Base-by-base conservation (phyloP, 176 grass and related monocot species). In the Thalia dealbata region DNA sequence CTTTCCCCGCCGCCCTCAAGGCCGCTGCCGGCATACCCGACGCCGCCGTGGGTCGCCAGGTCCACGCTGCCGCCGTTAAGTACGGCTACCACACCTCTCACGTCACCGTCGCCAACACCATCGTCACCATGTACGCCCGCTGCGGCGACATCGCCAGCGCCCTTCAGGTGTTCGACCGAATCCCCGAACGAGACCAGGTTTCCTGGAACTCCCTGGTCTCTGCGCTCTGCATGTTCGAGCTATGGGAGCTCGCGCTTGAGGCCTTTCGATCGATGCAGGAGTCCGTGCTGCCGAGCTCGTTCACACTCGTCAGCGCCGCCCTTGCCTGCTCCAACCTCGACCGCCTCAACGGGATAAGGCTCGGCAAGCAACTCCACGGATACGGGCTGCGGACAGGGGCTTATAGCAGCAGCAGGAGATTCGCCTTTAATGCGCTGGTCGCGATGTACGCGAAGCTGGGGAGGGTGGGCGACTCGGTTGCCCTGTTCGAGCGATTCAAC, bases 361-460 rank as follows among this genome's bases (percentile, higher is more conserved):
- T 96, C 59, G 93, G 84, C 29, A 88, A 84, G 38, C 79, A 89
- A 77, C 73, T 80, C 4, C 93, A 96, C 75, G 87, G 75, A 0
- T 96, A 86, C 56, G 93, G 78, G 0, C 82, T 96, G 67, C 88
- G 86, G 50, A 80, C 77, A 8, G 82, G 85, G 0, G 60, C 92
- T 55, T 82, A 87, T 16, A 27, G 61, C 30, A 70, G 54, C 10
- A 73, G 72, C 25, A 84, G 90, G 54, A 75, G 82, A 2, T 92
- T 92, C 78, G 75, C 82, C 25, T 86, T 80, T 71, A 96, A 96
- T 80, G 84, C 89, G 29, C 68, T 96, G 19, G 82, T 96, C 24
- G 86, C 89, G 70, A 96, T 90, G 93, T 96, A 96, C 72, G 84
- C 93, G 25, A 91, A 91, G 77, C 81, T 96, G 51, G 82, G 93